Evolutionary conservation across 2,329 filamentous ascomycete species (phyloP).

Genomic region (Pezizomycotina sp.): DNA sequence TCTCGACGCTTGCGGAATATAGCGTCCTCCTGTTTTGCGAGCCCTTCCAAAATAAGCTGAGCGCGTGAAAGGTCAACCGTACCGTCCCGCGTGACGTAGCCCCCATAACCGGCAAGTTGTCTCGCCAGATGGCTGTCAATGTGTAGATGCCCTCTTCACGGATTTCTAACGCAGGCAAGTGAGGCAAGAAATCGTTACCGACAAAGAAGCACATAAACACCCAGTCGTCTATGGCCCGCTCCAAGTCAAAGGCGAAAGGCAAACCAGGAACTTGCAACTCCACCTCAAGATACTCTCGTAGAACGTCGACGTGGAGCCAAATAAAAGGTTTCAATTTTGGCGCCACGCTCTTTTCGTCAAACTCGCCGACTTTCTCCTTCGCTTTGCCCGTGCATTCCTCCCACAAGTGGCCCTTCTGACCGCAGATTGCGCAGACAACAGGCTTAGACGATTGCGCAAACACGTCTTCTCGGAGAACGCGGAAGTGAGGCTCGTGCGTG

Average conservation of each 20-base stretch:
- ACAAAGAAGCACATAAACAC: slow-evolving; percentile 99
- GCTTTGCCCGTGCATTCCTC: slow-evolving; percentile 65
- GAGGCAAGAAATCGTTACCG: slow-evolving; percentile 93
- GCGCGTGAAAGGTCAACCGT: slow-evolving; percentile 73
- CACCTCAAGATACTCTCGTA: slow-evolving; percentile 82
- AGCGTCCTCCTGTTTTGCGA: slow-evolving; percentile 81
- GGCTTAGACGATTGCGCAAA: slow-evolving; percentile 78
- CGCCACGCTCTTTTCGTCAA: slow-evolving; percentile 52
- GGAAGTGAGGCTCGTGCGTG: slow-evolving; percentile 93
- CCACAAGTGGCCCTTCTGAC: slow-evolving; percentile 80
- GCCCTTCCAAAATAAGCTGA: slow-evolving; percentile 70
- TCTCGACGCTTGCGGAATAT: slow-evolving; percentile 85
- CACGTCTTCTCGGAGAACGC: slow-evolving; percentile 89
- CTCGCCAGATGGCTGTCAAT: slow-evolving; percentile 89
- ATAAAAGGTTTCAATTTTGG: slow-evolving; percentile 77
- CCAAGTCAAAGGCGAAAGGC: slow-evolving; percentile 78
- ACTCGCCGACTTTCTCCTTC: slow-evolving; percentile 62
- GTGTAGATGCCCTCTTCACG: slow-evolving; percentile 95
- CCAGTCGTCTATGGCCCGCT: slow-evolving; percentile 92
- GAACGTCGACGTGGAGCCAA: slow-evolving; percentile 83
- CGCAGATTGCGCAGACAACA: slow-evolving; percentile 71
- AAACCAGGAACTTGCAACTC: slow-evolving; percentile 72
- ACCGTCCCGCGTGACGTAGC: slow-evolving; percentile 90
- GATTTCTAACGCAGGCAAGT: slow-evolving; percentile 93
- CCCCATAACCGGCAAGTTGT: slow-evolving; percentile 85